Base-by-base conservation (phyloP, 2,329 filamentous ascomycete species). In the Botrytis paeoniae region DNA sequence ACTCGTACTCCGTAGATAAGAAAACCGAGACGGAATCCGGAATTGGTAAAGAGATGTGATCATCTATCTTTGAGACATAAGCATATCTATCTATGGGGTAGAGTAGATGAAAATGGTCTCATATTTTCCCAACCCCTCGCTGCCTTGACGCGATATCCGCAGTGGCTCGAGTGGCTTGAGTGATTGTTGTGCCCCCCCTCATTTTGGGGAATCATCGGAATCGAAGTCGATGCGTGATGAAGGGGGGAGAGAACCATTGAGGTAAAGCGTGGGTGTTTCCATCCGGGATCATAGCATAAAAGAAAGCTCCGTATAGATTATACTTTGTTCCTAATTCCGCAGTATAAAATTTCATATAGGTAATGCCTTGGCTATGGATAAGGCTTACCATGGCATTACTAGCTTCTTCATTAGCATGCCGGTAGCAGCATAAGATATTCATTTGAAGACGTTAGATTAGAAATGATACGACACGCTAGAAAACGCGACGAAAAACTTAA, bases 191-290 rank as follows among this genome's bases (percentile, higher is more conserved):
- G 18, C 18, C 37, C 64, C 51, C 64, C 64, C 64, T 66, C 64
- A 66, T 66, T 29, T 54, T 54, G 64, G 64, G 32, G 45, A n/a
- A 66, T 39, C 35, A n/a, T 66, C 64, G 64, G 64, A 51, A n/a
- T 51, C 14, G 32, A 16, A 51, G 43, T 32, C 29, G 41, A 66
- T 32, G 41, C 7, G 41, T 51, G 63, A 66, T 51, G 43, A 51
- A 48, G 45, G 29, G 64, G 32, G 32, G 22, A 61, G 29, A 18
- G 29, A n/a, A 22, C 22, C 9, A 35, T 20, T 29, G 37, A 43
- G 61, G 39, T 4, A 63, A 63, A 20, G 60, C n/a, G 35, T 29
- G 48, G 12, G 41, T 25, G n/a, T 32, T 45, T 64, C 29, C n/a
- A 14, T 4, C n/a, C n/a, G 39, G 37, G 45, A 65, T 35, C 20